phyloP scores from a whole-genome alignment of 2,329 filamentous ascomycete genomes.

The Niveomyces coronatus region DNA sequence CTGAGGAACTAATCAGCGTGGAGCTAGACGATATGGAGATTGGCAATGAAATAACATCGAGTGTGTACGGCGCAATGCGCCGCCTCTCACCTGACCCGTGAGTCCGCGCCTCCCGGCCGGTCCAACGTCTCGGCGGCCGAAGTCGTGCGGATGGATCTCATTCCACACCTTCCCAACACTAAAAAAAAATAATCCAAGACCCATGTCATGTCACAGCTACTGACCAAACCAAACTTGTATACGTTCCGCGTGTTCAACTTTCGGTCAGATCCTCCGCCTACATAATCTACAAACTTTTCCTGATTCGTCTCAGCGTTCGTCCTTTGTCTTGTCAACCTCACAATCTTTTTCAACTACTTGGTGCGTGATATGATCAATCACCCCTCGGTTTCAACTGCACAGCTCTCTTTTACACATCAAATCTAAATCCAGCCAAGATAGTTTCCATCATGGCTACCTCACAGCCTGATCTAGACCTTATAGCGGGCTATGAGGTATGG shows the following conservation, averaged over 20 bases:
- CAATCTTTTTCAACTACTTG: no score
- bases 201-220: conserved; percentile 3
- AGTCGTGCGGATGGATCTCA: conserved; percentile 9
- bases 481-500: conserved; percentile 36
- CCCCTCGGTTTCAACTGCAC: neutral
- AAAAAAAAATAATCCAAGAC: conserved; percentile 6
- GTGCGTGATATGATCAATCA: neutral
- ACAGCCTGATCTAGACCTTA: conserved; percentile 28
- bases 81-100: no score
- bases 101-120: conserved; percentile 4
- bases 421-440: neutral
- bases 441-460: conserved; percentile 14
- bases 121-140: conserved; percentile 7
- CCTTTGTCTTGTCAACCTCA: no score
- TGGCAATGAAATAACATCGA: no score
- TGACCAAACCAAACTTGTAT: conserved; percentile 3
- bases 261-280: conserved; percentile 1
- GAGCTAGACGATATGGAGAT: no score
- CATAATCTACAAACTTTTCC: conserved; percentile 4
- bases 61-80: no score
- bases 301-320: neutral
- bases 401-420: no score
- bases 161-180: conserved; percentile 8
- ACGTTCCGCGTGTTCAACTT: conserved; percentile 1
- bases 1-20: no score